Conservation (phyloP, 208 protist genomes). For the Crithidia mellificae region DNA sequence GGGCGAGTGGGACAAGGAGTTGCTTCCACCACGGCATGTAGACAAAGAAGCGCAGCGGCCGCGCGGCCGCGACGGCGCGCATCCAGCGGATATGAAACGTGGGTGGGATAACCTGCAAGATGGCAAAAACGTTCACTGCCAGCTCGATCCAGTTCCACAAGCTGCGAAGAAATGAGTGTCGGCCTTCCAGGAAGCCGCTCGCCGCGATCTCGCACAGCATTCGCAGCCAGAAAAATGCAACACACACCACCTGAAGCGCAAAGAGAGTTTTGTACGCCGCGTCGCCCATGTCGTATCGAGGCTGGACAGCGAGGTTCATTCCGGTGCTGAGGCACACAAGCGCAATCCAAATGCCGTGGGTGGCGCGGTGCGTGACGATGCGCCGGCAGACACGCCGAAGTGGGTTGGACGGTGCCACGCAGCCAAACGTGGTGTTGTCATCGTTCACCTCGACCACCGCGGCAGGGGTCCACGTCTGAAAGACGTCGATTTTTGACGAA, state of each 20-base stretch:
- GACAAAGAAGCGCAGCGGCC: constrained; percentile 51
- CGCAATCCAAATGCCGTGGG: constrained; percentile 28
- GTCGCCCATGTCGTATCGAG: constrained; percentile 35
- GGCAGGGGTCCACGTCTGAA: constrained; percentile 24
- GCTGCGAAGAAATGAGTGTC: constrained; percentile 39
- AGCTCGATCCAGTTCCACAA: constrained; percentile 61
- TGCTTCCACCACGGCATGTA: constrained; percentile 22
- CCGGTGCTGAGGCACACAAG: constrained; percentile 38
- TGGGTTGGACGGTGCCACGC: not conserved
- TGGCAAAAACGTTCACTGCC: constrained; percentile 41
- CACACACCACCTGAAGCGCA: constrained; percentile 31
- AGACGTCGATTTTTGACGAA: constrained; percentile 1
- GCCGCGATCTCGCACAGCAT: constrained; percentile 54
- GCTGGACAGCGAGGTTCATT: constrained; percentile 39
- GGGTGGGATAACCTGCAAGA: constrained; percentile 48
- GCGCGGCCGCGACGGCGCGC: constrained; percentile 41
- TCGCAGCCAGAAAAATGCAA: constrained; percentile 56
- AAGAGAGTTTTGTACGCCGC: constrained; percentile 31
- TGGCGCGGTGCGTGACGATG: not conserved
- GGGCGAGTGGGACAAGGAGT: constrained; percentile 32
- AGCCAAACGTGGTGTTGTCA: constrained; percentile 8
- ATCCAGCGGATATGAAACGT: constrained; percentile 54
- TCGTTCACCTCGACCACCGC: not conserved
- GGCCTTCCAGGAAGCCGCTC: constrained; percentile 35
- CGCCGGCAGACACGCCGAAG: constrained; percentile 19